Conservation (phyloP, 805 yeast species). For the Teunomyces panamensis region DNA sequence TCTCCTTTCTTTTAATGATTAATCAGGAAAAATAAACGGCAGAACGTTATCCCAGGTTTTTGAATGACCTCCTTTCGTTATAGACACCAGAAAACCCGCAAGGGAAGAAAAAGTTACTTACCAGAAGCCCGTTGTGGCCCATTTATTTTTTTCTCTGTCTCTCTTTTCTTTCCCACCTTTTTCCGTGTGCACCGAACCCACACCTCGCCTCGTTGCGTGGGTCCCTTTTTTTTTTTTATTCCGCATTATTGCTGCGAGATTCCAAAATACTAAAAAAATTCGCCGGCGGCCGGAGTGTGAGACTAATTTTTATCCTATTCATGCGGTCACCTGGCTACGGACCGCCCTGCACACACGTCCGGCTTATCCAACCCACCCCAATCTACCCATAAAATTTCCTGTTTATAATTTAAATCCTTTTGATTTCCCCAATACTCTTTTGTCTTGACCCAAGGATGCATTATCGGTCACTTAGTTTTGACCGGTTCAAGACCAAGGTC, state of each 20-base stretch:
- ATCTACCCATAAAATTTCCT: background rate
- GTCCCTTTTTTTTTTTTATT: no score
- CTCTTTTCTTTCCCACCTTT: no score
- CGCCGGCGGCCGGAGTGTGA: background rate
- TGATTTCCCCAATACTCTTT: background rate
- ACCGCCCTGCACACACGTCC: background rate
- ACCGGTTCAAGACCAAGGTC: slow-evolving; percentile 27
- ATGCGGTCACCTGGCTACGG: background rate
- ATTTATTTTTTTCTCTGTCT: no score
- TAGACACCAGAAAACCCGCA: no score
- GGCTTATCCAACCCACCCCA: background rate
- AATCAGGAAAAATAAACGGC: no score
- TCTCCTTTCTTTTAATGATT: no score
- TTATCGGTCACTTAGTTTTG: slow-evolving; percentile 14
- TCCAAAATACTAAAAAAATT: background rate
- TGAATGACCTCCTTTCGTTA: no score
- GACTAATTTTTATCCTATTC: background rate
- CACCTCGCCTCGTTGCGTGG: no score
- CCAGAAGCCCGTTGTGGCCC: no score
- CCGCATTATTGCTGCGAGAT: background rate
- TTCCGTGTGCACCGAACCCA: no score
- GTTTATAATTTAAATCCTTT: background rate
- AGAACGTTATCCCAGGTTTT: no score
- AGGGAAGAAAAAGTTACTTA: no score
- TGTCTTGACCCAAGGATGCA: background rate